Base-by-base conservation (phyloP, 2,329 filamentous ascomycete species). In the Bipolaris victoriae region DNA sequence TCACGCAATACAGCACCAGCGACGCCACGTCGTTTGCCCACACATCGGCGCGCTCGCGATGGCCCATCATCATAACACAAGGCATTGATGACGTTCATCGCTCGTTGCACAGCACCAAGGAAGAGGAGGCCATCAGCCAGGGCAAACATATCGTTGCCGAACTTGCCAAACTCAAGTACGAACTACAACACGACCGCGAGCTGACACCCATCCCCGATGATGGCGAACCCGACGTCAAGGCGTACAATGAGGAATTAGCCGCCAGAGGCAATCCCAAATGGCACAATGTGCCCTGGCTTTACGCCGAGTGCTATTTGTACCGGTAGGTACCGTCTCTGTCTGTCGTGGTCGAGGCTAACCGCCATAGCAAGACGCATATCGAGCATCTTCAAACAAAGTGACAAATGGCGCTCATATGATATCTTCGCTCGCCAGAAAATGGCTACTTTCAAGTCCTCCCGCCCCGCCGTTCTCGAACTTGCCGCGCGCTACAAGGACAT, bases 61-160 rank as follows among this genome's bases (percentile, higher is more conserved):
- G 94, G 95, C 95, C 95, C 15, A 83, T 97, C 55, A 99, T 99
- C 73, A 80, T 99, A 68, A 98, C 95, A 15, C 87, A 92, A 74
- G 91, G 90, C 54, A 95, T 99, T 70, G 94, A 99, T 75, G 94
- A 98, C 76, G 84, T 96, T n/a, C 92, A 96, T 79, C 90, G 90
- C 50, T 83, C 90, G 7, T 84, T 89, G 3, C 81, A 82, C 33
- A 78, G 81, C 56, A 81, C 82, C 50, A 81, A 84, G 35, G 86
- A 91, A 49, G 77, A 87, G 9, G 83, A 86, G 57, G 90, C 89
- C 72, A 78, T 83, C 33, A 84, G 85, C 22, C 95, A 98, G 76
- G 95, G 95, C 69, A 97, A 97, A 81, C 82, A 81, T 67, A 92
- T 99, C 58, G 84, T 96, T 40, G 87, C 90, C 72, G 85, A 90